Conservation (phyloP, 1,284 basidiomycete species). For the Amylostereum areolatum region DNA sequence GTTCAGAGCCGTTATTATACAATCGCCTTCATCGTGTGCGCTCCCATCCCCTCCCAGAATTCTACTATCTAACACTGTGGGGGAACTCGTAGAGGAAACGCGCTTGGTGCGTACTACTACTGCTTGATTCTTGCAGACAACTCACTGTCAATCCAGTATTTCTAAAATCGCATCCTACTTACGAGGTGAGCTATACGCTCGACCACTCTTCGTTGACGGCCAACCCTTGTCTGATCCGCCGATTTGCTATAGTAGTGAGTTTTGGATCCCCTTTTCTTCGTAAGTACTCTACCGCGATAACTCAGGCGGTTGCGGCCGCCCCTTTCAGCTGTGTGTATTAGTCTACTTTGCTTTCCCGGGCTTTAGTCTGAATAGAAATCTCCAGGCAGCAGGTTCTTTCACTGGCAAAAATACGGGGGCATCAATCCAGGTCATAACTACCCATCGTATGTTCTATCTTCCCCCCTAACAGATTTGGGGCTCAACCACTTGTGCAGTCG, state of each 20-base stretch:
- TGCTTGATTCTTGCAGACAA: neutral
- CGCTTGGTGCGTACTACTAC: neutral
- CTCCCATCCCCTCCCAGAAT: neutral
- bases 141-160: neutral
- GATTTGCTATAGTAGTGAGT: neutral
- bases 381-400: slow-evolving; percentile 10
- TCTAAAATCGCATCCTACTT: neutral
- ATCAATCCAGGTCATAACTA: slow-evolving; percentile 11
- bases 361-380: neutral
- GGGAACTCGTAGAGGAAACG: neutral
- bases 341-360: neutral
- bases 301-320: neutral
- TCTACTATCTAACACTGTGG: neutral
- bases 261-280: neutral
- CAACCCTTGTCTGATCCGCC: neutral
- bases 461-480: neutral
- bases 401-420: slow-evolving; percentile 15
- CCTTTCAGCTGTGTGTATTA: neutral
- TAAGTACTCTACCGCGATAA: neutral
- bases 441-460: slow-evolving; percentile 12
- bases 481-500: slow-evolving; percentile 8
- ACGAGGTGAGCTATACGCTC: neutral
- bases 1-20: slow-evolving; percentile 10
- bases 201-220: neutral
- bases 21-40: neutral